phyloP scores from a whole-genome alignment of 2,329 filamentous ascomycete genomes.

The Pyrenochaeta sp. region DNA sequence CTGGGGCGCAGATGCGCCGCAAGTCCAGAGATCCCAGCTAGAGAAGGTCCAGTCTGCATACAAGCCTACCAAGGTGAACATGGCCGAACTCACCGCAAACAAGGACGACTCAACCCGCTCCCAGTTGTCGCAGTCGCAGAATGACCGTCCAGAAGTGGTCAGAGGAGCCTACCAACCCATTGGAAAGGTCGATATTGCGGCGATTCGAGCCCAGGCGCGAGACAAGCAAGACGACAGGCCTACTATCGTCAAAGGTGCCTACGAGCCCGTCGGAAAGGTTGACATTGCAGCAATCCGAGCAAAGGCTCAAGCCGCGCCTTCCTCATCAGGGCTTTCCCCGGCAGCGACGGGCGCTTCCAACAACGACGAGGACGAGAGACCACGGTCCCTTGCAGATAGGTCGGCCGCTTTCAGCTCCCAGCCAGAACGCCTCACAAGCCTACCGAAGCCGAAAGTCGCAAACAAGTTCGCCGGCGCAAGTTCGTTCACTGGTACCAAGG shows the following conservation, averaged over 20 bases:
- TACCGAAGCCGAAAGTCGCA: slow-evolving; percentile 94
- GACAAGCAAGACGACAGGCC: slow-evolving; percentile 77
- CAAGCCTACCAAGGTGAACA: slow-evolving; percentile 93
- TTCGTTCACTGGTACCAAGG: slow-evolving; percentile 86
- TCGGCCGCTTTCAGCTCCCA: slow-evolving; percentile 73
- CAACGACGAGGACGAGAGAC: slow-evolving; percentile 53
- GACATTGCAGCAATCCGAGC: slow-evolving; percentile 95
- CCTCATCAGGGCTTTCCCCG: slow-evolving; percentile 50
- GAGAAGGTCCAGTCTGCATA: slow-evolving; percentile 95
- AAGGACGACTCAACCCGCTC: slow-evolving; percentile 72
- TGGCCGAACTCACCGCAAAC: slow-evolving; percentile 82
- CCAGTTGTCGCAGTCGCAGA: slow-evolving; percentile 60
- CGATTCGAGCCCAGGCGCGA: slow-evolving; percentile 79
- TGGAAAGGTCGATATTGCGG: slow-evolving; percentile 96
- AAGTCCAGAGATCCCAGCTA: slow-evolving; percentile 82
- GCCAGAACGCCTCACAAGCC: slow-evolving; percentile 81
- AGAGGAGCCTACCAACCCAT: slow-evolving; percentile 90
- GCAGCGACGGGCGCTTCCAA: slow-evolving; percentile 53
- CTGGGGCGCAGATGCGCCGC: slow-evolving; percentile 95
- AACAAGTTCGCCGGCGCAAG: slow-evolving; percentile 82
- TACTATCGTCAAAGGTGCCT: slow-evolving; percentile 86
- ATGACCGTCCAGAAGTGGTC: slow-evolving; percentile 69
- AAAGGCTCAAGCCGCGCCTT: slow-evolving; percentile 68
- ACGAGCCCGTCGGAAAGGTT: slow-evolving; percentile 94
- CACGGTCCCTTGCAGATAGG: slow-evolving; percentile 76